A percentile compares a stretch with the other conserved stretches of the same genome.
These are phyloP conservation scores for Leptographium wingfieldii DNA, from an alignment of 2,329 filamentous ascomycete species.

Conservation along the genomic window DNA sequence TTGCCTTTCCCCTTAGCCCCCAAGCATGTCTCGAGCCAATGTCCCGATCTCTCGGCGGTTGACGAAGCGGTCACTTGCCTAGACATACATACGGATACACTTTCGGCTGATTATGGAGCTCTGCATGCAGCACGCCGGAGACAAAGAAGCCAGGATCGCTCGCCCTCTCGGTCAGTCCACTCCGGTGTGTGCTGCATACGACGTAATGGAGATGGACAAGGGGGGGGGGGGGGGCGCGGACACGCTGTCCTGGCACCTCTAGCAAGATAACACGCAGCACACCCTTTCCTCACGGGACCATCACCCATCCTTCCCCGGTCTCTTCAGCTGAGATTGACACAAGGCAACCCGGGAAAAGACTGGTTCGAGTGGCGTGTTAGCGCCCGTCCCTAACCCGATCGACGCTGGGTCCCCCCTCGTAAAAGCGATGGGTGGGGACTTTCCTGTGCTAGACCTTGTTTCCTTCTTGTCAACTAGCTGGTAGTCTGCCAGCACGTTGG, in stretches of 20 bases:
- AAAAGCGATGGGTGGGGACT: background rate
- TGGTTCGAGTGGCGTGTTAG: slow-evolving; percentile 5
- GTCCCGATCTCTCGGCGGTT: background rate
- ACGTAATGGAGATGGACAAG: background rate
- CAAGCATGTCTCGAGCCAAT: background rate
- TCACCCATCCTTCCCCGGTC: background rate
- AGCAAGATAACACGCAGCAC: background rate
- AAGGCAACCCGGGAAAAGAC: background rate
- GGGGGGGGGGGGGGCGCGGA: background rate
- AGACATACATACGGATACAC: background rate
- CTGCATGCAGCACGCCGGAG: background rate
- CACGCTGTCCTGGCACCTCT: background rate
- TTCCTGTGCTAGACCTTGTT: background rate
- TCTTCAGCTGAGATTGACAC: slow-evolving; percentile 3
- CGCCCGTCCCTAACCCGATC: slow-evolving; percentile 9
- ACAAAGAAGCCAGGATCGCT: background rate
- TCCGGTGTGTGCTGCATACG: background rate
- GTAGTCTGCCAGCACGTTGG: background rate
- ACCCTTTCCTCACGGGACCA: background rate
- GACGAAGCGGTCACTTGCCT: background rate
- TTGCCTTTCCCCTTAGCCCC: background rate
- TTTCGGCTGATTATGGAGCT: background rate
- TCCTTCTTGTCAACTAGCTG: background rate
- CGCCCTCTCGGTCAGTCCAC: background rate
- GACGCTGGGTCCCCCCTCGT: slow-evolving; percentile 7